Conservation (phyloP, 2,329 filamentous ascomycete genomes). For the Massarina eburnea region DNA sequence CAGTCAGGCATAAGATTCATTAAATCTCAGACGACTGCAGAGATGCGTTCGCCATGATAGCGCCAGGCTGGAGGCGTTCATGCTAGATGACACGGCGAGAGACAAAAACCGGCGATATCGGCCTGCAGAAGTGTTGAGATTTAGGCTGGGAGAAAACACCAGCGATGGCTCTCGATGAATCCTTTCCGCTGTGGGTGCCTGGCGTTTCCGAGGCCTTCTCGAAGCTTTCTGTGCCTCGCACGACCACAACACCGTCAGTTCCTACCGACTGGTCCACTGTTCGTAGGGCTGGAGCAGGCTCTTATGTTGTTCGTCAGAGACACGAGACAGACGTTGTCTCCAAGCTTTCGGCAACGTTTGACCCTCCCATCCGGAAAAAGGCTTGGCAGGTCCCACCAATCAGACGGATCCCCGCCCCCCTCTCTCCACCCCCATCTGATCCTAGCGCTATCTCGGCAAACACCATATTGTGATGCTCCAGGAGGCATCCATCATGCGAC, state of each 20-base stretch:
- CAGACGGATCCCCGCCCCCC: conserved; percentile 2
- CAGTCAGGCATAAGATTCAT: conserved; percentile 12
- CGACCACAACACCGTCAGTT: too few species aligned
- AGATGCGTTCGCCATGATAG: conserved; percentile 10
- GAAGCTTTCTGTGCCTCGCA: too few species aligned
- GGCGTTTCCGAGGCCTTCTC: too few species aligned
- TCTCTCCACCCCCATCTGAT: conserved; percentile 3
- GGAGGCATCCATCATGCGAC: conserved; percentile 23
- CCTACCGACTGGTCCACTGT: neutral
- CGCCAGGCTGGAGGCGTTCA: neutral
- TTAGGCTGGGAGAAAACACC: too few species aligned
- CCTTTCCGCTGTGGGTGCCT: too few species aligned
- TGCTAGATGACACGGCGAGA: conserved; percentile 3
- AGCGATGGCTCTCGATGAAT: too few species aligned
- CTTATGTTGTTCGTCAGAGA: conserved; percentile 1
- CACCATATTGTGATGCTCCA: conserved; percentile 14
- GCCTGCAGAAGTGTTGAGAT: too few species aligned
- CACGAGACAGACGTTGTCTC: conserved; percentile 33
- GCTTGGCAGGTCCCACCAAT: conserved; percentile 25
- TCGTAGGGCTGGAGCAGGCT: neutral
- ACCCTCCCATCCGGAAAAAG: conserved; percentile 7
- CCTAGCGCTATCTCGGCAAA: conserved; percentile 7
- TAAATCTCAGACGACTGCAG: conserved; percentile 21
- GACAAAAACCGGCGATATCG: too few species aligned
- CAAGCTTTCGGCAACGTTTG: conserved; percentile 29